Conservation (phyloP, 192 early-diverging fungal genomes). For the Coemansia sp. region DNA sequence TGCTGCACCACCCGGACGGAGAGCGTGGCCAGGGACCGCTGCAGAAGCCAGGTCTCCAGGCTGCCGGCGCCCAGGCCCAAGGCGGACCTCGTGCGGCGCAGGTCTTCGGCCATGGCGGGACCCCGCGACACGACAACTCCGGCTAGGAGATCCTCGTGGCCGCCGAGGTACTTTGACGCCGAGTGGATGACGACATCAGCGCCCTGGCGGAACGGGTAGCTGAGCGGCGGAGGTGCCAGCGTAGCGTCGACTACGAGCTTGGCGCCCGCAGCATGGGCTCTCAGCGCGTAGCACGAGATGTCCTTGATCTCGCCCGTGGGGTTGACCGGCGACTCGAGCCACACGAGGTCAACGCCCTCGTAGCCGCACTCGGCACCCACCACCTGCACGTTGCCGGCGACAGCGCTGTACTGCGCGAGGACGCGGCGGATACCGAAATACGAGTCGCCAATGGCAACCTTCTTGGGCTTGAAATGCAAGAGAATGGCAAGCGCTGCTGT, state of each 20-base stretch:
- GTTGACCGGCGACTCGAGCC: conserved; percentile 66
- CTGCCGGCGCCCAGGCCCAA: conserved; percentile 64
- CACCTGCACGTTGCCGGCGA: conserved; percentile 27
- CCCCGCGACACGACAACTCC: conserved; percentile 63
- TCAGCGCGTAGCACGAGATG: conserved; percentile 40
- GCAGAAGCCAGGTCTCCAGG: conserved; percentile 67
- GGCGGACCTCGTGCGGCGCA: conserved; percentile 54
- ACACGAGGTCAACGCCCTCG: conserved; percentile 59
- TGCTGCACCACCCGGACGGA: conserved; percentile 66
- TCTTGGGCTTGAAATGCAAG: conserved; percentile 56
- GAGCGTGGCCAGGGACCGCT: conserved; percentile 64
- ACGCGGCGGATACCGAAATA: conserved; percentile 40
- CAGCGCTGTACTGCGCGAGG: conserved; percentile 29
- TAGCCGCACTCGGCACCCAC: conserved; percentile 37
- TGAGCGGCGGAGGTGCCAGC: conserved; percentile 72
- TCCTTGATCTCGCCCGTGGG: conserved; percentile 62
- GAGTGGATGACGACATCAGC: conserved; percentile 72
- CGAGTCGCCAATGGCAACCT: conserved; percentile 33
- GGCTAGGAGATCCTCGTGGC: conserved; percentile 70
- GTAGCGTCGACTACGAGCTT: conserved; percentile 66
- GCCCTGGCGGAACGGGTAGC: conserved; percentile 62
- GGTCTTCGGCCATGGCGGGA: conserved; percentile 27
- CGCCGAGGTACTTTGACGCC: conserved; percentile 72
- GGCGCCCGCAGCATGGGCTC: conserved; percentile 57
- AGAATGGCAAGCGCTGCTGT: conserved; percentile 62